phyloP scores from a whole-genome alignment of 2,329 filamentous ascomycete genomes.

The Arthroderma uncinatum region DNA sequence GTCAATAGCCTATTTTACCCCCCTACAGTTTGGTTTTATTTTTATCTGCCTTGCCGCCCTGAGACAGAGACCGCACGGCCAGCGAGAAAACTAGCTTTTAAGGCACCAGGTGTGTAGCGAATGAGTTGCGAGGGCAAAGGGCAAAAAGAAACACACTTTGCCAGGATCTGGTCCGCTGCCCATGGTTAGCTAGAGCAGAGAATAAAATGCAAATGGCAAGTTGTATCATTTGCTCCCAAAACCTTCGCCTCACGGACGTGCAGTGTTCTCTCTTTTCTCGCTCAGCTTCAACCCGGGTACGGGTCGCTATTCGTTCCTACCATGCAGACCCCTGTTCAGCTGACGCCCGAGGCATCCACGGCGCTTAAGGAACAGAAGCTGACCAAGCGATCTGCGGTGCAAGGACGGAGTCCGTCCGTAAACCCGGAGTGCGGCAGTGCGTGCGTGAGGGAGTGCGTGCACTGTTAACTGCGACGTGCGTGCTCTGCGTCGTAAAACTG shows the following conservation, averaged over 20 bases:
- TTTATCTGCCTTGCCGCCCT: conserved; percentile 5
- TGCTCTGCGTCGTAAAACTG: not conserved
- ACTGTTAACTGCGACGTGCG: not conserved
- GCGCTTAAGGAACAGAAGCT: conserved; percentile 2
- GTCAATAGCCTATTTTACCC: conserved; percentile 3
- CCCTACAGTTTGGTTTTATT: conserved; percentile 1
- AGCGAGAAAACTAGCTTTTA: not conserved
- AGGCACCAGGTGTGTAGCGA: conserved; percentile 13
- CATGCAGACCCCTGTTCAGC: conserved; percentile 5
- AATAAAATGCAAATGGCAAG: not conserved
- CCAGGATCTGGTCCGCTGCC: not conserved
- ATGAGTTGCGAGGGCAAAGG: conserved; percentile 5
- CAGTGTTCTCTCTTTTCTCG: not conserved
- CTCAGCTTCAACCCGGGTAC: not conserved
- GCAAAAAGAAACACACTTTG: not conserved
- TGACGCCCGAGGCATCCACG: conserved; percentile 3
- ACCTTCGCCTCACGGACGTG: not conserved
- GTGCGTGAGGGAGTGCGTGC: not conserved
- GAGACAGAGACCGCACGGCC: not conserved
- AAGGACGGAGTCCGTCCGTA: not conserved
- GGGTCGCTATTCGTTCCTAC: not conserved
- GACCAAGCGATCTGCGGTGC: conserved; percentile 1
- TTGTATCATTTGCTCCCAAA: not conserved
- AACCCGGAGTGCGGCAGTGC: not conserved
- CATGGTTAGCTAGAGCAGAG: not conserved